Evolutionary conservation across 176 grass and related monocot species (phyloP).

Genomic region (Echinochloa phyllopogon): DNA sequence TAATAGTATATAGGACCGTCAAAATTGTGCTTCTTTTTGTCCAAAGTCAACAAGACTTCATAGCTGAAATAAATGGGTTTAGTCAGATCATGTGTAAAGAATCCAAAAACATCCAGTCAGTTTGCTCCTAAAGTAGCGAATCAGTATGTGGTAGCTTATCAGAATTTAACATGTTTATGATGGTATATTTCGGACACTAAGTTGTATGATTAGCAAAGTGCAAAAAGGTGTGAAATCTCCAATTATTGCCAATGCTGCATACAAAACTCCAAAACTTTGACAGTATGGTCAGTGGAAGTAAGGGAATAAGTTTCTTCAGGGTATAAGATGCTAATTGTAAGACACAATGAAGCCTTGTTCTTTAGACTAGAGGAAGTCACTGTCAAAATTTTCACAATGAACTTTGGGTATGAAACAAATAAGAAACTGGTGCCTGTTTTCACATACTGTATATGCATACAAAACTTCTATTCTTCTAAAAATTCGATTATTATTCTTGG

Average conservation of each 20-base stretch:
- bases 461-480: neutral
- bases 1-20: slow-evolving; percentile 89
- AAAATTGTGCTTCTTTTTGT: slow-evolving; percentile 90
- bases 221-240: slow-evolving; percentile 14
- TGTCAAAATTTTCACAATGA: neutral
- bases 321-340: neutral
- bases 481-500: neutral
- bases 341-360: neutral
- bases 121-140: neutral
- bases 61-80: slow-evolving; percentile 56
- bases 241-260: neutral
- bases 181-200: neutral
- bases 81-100: slow-evolving; percentile 10
- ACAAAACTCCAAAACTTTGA: neutral
- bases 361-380: neutral
- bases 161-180: slow-evolving; percentile 27
- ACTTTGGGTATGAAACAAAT: neutral
- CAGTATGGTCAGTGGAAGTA: neutral
- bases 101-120: slow-evolving; percentile 11
- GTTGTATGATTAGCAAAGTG: neutral
- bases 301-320: neutral
- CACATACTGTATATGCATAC: slow-evolving; percentile 13
- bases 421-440: neutral
- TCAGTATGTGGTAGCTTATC: neutral
- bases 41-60: slow-evolving; percentile 76